Evolutionary conservation across 2,329 filamentous ascomycete genomes (phyloP).

Genomic region (Seiridium unicorne): DNA sequence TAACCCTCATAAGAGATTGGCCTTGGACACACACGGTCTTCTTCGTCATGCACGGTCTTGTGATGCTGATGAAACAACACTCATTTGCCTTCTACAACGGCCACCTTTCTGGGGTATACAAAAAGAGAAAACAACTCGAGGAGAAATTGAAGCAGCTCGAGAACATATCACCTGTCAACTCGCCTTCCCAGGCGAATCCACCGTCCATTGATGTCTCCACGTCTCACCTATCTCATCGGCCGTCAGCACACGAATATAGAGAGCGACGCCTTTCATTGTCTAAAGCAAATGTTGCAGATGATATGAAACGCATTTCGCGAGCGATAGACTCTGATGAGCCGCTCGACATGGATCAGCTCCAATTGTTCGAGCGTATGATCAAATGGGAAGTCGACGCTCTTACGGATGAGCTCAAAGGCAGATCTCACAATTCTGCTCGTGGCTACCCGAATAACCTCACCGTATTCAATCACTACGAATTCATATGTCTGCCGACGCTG

Average conservation of each 20-base stretch:
- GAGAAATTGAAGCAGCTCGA: constrained; percentile 57
- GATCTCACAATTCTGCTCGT: constrained; percentile 46
- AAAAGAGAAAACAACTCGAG: constrained; percentile 43
- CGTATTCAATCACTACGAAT: constrained; percentile 64
- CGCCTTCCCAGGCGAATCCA: constrained; percentile 40
- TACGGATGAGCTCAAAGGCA: constrained; percentile 63
- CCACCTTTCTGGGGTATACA: constrained; percentile 61
- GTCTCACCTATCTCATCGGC: constrained; percentile 39
- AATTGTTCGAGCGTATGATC: constrained; percentile 63
- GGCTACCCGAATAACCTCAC: constrained; percentile 71
- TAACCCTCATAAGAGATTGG: constrained; percentile 72
- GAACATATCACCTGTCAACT: constrained; percentile 42
- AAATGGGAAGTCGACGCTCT: constrained; percentile 65
- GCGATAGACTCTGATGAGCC: constrained; percentile 61
- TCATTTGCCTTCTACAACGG: constrained; percentile 80
- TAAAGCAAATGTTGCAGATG: constrained; percentile 29
- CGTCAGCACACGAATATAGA: constrained; percentile 37
- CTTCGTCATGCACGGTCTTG: constrained; percentile 44
- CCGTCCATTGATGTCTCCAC: constrained; percentile 40
- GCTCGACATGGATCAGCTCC: constrained; percentile 61
- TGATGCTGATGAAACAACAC: constrained; percentile 83
- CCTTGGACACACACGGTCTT: constrained; percentile 79
- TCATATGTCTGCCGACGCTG: constrained; percentile 71
- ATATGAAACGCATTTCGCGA: constrained; percentile 59
- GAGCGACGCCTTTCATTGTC: constrained; percentile 41